phyloP scores from a whole-genome alignment of 768 basidiomycete genomes.

The Phlebiopsis flavidoalba region DNA sequence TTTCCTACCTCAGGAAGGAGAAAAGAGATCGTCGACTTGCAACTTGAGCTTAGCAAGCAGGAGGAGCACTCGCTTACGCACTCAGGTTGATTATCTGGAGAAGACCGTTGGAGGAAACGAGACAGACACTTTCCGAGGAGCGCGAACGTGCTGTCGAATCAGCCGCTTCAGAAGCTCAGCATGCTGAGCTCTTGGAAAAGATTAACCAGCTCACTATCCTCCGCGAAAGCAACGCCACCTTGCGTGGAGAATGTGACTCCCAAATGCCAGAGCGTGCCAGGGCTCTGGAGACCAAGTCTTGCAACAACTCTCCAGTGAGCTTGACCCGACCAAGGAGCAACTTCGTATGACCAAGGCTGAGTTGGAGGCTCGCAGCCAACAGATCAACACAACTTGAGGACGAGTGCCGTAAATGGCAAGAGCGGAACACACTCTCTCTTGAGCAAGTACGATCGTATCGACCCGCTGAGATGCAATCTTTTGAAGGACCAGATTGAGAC shows the following conservation, averaged over 20 bases:
- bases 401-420: conserved; percentile 80
- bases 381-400: conserved; percentile 67
- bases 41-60: conserved; percentile 74
- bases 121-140: conserved; percentile 71
- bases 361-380: conserved; percentile 61
- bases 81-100: conserved; percentile 69
- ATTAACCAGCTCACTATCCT: conserved; percentile 85
- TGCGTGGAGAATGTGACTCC: conserved; percentile 73
- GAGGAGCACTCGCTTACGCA: conserved; percentile 70
- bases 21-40: conserved; percentile 87
- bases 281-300: conserved; percentile 64
- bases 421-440: conserved; percentile 76
- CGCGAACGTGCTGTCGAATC: conserved; percentile 72
- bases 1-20: conserved; percentile 81
- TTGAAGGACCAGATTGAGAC: conserved; percentile 68
- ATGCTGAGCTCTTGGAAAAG: conserved; percentile 77
- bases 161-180: conserved; percentile 70
- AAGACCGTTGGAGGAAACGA: conserved; percentile 67
- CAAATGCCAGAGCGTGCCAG: conserved; percentile 56
- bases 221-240: conserved; percentile 83
- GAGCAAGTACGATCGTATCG: conserved; percentile 86
- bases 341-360: conserved; percentile 65
- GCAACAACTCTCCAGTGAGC: conserved; percentile 49
- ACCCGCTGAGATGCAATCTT: conserved; percentile 75
- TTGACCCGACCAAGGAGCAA: conserved; percentile 74